Base-by-base conservation (phyloP, 2,329 filamentous ascomycete genomes). In the Remersonia thermophila region DNA sequence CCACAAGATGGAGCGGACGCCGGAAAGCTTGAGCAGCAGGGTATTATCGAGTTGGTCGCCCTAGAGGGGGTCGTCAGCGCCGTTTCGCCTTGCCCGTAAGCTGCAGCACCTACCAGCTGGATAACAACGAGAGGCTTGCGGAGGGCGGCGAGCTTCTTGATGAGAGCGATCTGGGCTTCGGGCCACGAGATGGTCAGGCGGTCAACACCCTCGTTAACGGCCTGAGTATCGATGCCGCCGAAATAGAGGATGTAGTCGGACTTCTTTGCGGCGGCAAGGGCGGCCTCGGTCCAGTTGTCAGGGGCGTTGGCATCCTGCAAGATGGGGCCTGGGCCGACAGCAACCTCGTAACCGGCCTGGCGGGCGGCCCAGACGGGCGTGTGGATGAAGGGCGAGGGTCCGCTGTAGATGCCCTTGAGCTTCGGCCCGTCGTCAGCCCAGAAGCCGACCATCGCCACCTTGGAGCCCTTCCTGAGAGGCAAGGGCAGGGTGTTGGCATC, bases 331-430 rank as follows among this genome's bases (percentile, higher is more conserved):
- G 29, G 7, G 14, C 38, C 41, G 18, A 23, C 20, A 9, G 20
- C 20, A 23, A 23, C 20, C 20, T 23, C 20, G 20, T 23, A 23
- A 9, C 20, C 20, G 20, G 20, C 20, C 9, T 23, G 5, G 9
- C 66, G 49, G 7, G 71, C 63, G 9, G 73, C 71, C 20, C 61
- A 63, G 0, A 72, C 55, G 0, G 73, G 73, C 3, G 62, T 66
- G 43, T 62, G 65, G 3, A 71, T 55, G 52, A 70, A 78, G 0
- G 71, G 70, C 1, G 75, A 62, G 2, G 61, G 53, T 18, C 74
- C 73, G 39, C 50, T 60, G 53, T 80, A 79, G 46, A 72, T 73
- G 1, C 73, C 74, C 34, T 69, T 69, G 57, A 79, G 63, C 40
- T 75, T 63, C 4, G 55, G 58, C 0, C 69, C 71, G 6, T 68